A percentile compares a stretch with the other conserved stretches of the same genome.
Conservation (phyloP, 441 rosid genomes). For the Hura crepitans region DNA sequence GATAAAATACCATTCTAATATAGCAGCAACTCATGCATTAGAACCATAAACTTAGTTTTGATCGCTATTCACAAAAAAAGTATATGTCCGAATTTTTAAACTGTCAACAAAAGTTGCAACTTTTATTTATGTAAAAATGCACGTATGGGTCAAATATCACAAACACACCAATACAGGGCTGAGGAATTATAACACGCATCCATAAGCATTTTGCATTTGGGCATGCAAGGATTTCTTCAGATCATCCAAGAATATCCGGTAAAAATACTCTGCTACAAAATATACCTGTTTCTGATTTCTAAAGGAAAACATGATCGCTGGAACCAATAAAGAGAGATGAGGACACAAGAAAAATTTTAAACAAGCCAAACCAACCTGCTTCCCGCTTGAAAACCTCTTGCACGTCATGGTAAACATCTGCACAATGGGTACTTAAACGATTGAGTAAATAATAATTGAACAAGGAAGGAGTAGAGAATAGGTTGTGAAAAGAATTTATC, state of each 20-base stretch:
- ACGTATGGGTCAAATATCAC: background rate
- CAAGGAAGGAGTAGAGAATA: too few relatives aligned
- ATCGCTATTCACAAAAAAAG: background rate
- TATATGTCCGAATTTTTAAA: background rate
- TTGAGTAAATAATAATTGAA: slow-evolving; percentile 1
- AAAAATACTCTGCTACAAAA: background rate
- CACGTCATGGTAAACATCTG: slow-evolving; percentile 84
- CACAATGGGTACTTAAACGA: slow-evolving; percentile 22
- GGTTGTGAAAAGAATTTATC: background rate
- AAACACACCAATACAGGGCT: background rate
- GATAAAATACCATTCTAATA: background rate
- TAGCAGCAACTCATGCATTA: slow-evolving; percentile 4
- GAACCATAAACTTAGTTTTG: background rate
- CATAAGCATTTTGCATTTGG: background rate
- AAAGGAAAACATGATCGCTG: background rate
- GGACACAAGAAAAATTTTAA: background rate
- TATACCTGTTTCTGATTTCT: background rate
- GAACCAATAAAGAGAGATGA: background rate
- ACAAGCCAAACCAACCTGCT: slow-evolving; percentile 60
- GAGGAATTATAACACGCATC: background rate
- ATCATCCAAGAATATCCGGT: slow-evolving; percentile 1
- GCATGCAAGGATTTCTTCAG: slow-evolving; percentile 1
- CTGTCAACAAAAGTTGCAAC: too few relatives aligned
- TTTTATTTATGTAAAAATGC: background rate
- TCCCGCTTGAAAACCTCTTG: slow-evolving; percentile 76